phyloP scores from a whole-genome alignment of 169 alveolate species.

The Neospora caninum region DNA sequence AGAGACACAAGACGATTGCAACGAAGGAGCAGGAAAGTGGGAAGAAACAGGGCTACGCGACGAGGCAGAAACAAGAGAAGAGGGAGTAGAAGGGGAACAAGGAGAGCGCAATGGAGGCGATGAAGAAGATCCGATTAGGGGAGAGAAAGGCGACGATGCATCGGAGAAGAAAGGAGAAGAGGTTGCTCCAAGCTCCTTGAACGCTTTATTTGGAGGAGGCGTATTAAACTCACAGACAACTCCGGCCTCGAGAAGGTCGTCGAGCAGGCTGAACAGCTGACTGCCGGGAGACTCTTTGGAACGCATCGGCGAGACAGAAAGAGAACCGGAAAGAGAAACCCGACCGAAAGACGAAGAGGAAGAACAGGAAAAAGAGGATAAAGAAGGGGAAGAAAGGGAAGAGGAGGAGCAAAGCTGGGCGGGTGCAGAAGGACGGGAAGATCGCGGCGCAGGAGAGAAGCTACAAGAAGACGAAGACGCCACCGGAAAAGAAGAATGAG shows the following conservation, averaged over 20 bases:
- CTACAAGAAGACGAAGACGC: too few species aligned
- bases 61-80: too few species aligned
- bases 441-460: too few species aligned
- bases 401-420: too few species aligned
- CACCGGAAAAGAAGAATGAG: too few species aligned
- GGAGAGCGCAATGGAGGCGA: too few species aligned
- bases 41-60: too few species aligned
- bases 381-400: not conserved
- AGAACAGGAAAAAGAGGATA: not conserved
- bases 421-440: too few species aligned
- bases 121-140: too few species aligned
- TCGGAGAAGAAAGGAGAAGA: not conserved
- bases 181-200: not conserved
- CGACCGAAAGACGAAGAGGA: too few species aligned
- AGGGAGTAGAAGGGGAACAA: too few species aligned
- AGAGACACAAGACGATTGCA: not conserved
- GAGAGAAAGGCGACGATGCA: not conserved
- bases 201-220: not conserved
- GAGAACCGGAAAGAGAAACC: not conserved
- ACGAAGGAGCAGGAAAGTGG: too few species aligned
- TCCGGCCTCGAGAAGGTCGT: not conserved
- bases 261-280: not conserved
- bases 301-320: not conserved
- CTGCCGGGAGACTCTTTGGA: not conserved
- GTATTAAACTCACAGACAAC: not conserved